Evolutionary conservation across 148 eudicot genomes (phyloP).

Genomic region (Cornus florida): DNA sequence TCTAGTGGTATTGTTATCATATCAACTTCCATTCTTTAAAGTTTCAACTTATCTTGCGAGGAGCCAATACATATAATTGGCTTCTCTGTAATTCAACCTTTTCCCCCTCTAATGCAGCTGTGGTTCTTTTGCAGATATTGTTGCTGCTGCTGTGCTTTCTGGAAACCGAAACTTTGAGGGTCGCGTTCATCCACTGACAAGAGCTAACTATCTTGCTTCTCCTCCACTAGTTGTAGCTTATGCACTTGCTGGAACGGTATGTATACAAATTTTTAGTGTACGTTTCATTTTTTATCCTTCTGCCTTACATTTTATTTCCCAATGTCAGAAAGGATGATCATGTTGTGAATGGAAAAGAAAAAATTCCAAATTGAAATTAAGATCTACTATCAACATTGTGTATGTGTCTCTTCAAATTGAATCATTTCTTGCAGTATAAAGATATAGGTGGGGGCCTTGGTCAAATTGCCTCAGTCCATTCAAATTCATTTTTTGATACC

Average conservation of each 20-base stretch:
- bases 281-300: not conserved
- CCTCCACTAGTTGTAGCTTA: slow-evolving; percentile 7
- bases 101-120: not conserved
- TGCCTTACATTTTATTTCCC: not conserved
- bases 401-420: no score
- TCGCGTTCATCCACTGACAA: not conserved
- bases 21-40: not conserved
- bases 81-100: not conserved
- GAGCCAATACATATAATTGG: not conserved
- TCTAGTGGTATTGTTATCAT: not conserved
- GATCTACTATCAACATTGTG: not conserved
- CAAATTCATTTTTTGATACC: no score
- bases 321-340: not conserved
- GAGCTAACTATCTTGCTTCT: slow-evolving; percentile 9
- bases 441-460: not conserved
- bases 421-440: not conserved
- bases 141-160: not conserved
- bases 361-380: not conserved
- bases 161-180: slow-evolving; percentile 3
- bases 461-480: no score
- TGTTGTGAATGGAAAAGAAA: not conserved
- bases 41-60: not conserved
- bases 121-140: not conserved
- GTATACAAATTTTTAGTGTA: slow-evolving; percentile 1
- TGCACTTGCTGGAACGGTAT: slow-evolving; percentile 12